These are phyloP conservation scores for Pichia kluyveri DNA, from an alignment of 805 yeast species.

Conservation along the genomic window DNA sequence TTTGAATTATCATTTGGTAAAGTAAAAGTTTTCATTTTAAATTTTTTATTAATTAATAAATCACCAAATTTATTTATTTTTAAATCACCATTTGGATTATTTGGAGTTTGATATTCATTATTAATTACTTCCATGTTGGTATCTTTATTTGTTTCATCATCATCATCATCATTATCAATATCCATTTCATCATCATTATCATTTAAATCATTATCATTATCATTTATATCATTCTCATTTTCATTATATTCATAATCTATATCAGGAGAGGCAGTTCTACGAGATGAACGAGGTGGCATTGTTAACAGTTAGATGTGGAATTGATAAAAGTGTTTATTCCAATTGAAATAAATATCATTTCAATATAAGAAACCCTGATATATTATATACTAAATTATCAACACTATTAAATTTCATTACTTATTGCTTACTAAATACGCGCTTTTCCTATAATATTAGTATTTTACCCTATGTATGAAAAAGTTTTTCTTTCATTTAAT, in stretches of 20 bases:
- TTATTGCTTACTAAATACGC: too few species aligned
- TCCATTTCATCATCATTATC: conserved; percentile 7
- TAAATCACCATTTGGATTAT: conserved; percentile 68
- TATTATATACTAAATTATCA: too few species aligned
- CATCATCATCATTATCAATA: conserved; percentile 17
- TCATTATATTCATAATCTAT: conserved; percentile 4
- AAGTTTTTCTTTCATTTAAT: too few species aligned
- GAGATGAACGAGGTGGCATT: too few species aligned
- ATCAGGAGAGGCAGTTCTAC: too few species aligned
- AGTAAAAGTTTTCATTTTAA: conserved; percentile 61
- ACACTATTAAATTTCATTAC: too few species aligned
- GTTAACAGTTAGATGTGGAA: too few species aligned
- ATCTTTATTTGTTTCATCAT: conserved; percentile 2
- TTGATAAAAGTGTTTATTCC: too few species aligned
- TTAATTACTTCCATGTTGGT: conserved; percentile 32
- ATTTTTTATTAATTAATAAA: conserved; percentile 64
- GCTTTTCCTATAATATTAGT: too few species aligned
- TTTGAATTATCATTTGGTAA: conserved; percentile 52
- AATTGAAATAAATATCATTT: too few species aligned
- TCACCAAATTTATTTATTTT: conserved; percentile 65
- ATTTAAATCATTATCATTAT: conserved; percentile 6
- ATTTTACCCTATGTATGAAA: too few species aligned
- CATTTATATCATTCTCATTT: conserved; percentile 11
- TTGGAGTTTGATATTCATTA: conserved; percentile 73
- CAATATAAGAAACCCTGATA: too few species aligned